Evolutionary conservation across 306 rosid genomes (phyloP).

Genomic region (Casuarina glauca): DNA sequence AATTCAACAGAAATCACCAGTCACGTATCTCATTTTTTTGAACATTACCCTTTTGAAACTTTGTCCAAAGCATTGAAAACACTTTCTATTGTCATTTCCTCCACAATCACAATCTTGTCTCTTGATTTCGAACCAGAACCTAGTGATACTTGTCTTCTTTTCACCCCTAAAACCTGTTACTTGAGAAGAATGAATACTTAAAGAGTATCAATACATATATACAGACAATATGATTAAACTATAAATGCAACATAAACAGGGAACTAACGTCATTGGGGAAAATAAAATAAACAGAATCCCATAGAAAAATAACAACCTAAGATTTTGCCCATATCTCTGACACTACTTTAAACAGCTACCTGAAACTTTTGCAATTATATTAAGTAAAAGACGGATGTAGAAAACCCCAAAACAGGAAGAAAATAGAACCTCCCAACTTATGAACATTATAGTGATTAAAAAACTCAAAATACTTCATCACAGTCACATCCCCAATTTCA

Average conservation of each 20-base stretch:
- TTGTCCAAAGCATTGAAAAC: slow-evolving; percentile 70
- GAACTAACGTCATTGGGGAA: background rate
- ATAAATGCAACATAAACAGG: background rate
- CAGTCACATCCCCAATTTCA: background rate
- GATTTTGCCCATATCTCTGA: background rate
- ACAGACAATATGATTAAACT: background rate
- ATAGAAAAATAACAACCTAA: background rate
- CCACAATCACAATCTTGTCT: slow-evolving; percentile 81
- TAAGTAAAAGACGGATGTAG: background rate
- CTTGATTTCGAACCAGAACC: slow-evolving; percentile 90
- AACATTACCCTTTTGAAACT: slow-evolving; percentile 50
- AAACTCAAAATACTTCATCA: background rate
- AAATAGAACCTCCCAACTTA: background rate
- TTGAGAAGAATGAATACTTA: slow-evolving; percentile 11
- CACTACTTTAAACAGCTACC: background rate
- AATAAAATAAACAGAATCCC: background rate
- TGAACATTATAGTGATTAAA: background rate
- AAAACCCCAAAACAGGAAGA: background rate
- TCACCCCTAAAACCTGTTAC: slow-evolving; percentile 78
- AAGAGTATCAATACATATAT: background rate
- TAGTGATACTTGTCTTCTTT: slow-evolving; percentile 70
- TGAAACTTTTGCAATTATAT: background rate
- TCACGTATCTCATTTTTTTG: slow-evolving; percentile 13
- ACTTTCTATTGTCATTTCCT: slow-evolving; percentile 63
- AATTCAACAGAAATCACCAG: slow-evolving; percentile 13